Conservation (phyloP, 805 yeast genomes). For the Myxozyma nipponensis region DNA sequence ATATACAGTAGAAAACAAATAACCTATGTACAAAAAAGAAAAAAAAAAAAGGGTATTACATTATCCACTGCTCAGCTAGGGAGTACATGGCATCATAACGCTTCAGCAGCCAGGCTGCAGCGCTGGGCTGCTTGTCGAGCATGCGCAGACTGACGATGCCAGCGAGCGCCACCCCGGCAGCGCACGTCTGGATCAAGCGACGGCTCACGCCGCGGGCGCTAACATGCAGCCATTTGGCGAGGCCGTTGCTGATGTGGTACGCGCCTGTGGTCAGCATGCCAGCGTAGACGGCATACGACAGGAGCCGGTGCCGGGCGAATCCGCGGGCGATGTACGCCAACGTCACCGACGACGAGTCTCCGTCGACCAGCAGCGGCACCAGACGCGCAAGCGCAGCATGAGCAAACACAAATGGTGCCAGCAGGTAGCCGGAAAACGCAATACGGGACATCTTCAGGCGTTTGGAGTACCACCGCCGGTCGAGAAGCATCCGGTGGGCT, state of each 20-base stretch:
- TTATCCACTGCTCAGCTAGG: not conserved
- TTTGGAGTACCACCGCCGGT: conserved; percentile 29
- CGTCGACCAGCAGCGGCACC: conserved; percentile 54
- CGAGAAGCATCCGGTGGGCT: conserved; percentile 26
- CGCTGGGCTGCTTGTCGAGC: conserved; percentile 4
- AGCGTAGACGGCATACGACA: conserved; percentile 6
- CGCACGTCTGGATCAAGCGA: conserved; percentile 2
- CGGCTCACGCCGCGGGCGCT: not conserved
- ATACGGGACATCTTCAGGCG: conserved; percentile 46
- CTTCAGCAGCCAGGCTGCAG: conserved; percentile 11
- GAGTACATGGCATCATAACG: conserved; percentile 16
- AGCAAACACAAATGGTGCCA: conserved; percentile 43
- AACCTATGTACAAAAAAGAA: too few relatives aligned
- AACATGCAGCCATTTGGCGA: conserved; percentile 22
- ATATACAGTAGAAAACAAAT: too few relatives aligned
- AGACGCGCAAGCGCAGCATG: conserved; percentile 51
- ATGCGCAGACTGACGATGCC: conserved; percentile 6
- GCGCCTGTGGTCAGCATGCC: conserved; percentile 13
- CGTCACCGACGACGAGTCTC: conserved; percentile 57
- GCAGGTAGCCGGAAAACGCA: conserved; percentile 56
- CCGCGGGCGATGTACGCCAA: conserved; percentile 47
- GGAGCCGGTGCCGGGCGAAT: not conserved
- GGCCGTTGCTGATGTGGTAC: conserved; percentile 18
- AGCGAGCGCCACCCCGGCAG: not conserved
- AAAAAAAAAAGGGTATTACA: too few relatives aligned